Evolutionary conservation across 2,329 filamentous ascomycete genomes (phyloP).

Genomic region (Orbilia javanica): DNA sequence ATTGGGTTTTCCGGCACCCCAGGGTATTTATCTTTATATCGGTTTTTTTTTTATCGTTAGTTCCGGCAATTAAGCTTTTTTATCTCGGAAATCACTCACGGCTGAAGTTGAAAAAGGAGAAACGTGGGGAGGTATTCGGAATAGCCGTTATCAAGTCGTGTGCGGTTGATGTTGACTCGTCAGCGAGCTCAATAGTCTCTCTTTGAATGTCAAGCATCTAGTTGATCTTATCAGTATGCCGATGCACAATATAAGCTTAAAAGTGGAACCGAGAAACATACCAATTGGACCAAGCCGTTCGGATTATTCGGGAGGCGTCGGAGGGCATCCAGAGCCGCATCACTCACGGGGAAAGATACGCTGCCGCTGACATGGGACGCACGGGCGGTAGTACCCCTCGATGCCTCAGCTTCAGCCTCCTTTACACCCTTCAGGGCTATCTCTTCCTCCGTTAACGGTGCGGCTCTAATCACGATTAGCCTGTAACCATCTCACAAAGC

Average conservation of each 20-base stretch:
- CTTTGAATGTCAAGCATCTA: constrained; percentile 79
- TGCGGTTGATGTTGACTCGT: constrained; percentile 70
- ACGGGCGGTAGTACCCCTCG: constrained; percentile 74
- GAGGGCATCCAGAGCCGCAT: constrained; percentile 76
- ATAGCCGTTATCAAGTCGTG: constrained; percentile 73
- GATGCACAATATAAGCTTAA: constrained; percentile 11
- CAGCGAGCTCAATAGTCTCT: constrained; percentile 77
- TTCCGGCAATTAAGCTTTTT: constrained; percentile 2
- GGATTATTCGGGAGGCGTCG: constrained; percentile 71
- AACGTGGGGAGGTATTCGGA: constrained; percentile 77
- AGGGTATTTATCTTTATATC: constrained; percentile 68
- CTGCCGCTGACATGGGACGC: constrained; percentile 68
- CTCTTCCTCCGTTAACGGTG: constrained; percentile 84
- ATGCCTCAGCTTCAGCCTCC: constrained; percentile 79
- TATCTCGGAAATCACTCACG: constrained; percentile 54
- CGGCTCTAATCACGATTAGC: constrained; percentile 64
- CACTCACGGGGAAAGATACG: constrained; percentile 72
- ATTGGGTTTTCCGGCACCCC: constrained; percentile 72
- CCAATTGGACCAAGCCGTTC: constrained; percentile 75
- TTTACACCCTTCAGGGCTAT: constrained; percentile 78
- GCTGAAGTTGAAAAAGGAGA: constrained; percentile 79
- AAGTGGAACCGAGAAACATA: constrained; percentile 65
- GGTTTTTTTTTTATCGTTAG: neutral
- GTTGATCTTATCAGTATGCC: neutral
- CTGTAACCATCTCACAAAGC: neutral